A percentile compares a stretch with the other conserved stretches of the same genome.
Evolutionary conservation across 306 rosid genomes (phyloP).

Genomic region (Vicia sativa): DNA sequence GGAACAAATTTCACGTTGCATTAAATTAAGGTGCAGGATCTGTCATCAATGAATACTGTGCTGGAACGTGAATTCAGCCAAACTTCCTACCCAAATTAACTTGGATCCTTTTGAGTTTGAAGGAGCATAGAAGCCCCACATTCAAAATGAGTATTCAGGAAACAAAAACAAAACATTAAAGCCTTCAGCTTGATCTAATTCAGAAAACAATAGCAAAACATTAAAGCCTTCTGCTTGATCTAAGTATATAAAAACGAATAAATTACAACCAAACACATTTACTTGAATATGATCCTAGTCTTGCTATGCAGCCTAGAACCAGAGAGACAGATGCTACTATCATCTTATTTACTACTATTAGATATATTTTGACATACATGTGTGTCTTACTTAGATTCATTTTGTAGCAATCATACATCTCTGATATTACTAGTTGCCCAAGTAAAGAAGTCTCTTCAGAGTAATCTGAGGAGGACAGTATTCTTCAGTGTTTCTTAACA

Average conservation of each 20-base stretch:
- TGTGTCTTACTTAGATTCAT: slow-evolving; percentile 20
- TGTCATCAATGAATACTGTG: neutral
- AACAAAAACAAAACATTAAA: too few species aligned
- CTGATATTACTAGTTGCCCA: slow-evolving; percentile 24
- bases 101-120: too few species aligned
- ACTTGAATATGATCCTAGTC: neutral
- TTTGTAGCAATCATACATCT: slow-evolving; percentile 18
- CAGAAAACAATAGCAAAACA: too few species aligned
- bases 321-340: slow-evolving; percentile 15
- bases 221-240: too few species aligned
- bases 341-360: slow-evolving; percentile 40
- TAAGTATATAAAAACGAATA: neutral
- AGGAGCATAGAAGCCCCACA: too few species aligned
- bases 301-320: slow-evolving; percentile 21
- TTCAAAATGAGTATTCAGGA: too few species aligned
- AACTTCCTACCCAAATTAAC: too few species aligned
- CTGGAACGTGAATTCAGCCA: neutral
- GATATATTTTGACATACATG: neutral
- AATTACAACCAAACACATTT: neutral
- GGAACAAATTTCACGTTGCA: neutral
- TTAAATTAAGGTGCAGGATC: neutral
- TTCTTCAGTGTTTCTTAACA: slow-evolving; percentile 51
- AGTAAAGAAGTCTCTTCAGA: slow-evolving; percentile 21
- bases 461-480: slow-evolving; percentile 14
- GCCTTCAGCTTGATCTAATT: too few species aligned